Percentiles rank a stretch among this genome's conserved stretches.
These are phyloP conservation scores for Microdochium trichocladiopsis DNA, from an alignment of 2,329 filamentous ascomycete genomes.

Conservation along the genomic window DNA sequence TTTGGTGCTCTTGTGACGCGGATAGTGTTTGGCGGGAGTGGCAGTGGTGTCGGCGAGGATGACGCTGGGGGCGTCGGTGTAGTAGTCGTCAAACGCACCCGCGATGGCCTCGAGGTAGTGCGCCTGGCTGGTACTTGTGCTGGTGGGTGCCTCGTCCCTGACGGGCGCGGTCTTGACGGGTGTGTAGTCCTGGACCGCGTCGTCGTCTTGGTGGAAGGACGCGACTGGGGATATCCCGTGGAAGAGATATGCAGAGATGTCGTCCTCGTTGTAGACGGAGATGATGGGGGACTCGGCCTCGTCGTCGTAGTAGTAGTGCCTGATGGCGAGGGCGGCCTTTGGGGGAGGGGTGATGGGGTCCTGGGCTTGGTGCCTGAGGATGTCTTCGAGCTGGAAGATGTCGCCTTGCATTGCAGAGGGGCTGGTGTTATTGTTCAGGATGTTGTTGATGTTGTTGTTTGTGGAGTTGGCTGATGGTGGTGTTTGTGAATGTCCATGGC, in stretches of 20 bases:
- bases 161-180: too few species aligned
- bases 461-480: constrained; percentile 2
- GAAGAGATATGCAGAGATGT: constrained; percentile 12
- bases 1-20: too few species aligned
- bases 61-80: neutral
- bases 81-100: neutral
- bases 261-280: constrained; percentile 22
- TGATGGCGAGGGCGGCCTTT: constrained; percentile 1
- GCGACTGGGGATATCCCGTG: neutral
- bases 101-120: neutral
- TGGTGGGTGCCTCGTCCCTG: neutral
- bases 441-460: neutral
- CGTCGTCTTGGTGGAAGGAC: neutral
- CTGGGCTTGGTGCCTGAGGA: constrained; percentile 7
- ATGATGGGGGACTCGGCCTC: constrained; percentile 5
- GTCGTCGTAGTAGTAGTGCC: neutral
- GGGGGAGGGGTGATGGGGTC: constrained; percentile 3
- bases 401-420: constrained; percentile 20
- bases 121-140: neutral
- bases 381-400: constrained; percentile 17
- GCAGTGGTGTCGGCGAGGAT: neutral
- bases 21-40: too few species aligned
- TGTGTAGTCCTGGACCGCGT: too few species aligned
- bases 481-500: too few species aligned
- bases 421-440: constrained; percentile 5